These are phyloP conservation scores for Leptodontidium sp. DNA, from an alignment of 2,329 filamentous ascomycete species.

Conservation along the genomic window DNA sequence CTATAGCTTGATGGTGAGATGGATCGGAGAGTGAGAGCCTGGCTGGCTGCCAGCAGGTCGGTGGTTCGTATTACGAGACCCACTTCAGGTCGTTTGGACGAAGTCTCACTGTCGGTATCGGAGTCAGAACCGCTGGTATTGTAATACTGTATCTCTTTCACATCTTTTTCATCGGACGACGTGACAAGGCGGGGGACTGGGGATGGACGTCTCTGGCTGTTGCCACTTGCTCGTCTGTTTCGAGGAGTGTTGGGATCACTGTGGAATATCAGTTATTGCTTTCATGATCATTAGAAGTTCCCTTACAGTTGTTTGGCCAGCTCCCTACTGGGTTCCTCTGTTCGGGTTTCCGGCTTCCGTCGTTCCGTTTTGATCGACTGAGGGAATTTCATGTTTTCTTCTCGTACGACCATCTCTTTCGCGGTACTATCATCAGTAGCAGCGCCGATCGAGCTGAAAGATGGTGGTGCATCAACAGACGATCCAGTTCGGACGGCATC, in stretches of 20 bases:
- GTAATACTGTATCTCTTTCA: constrained; percentile 30
- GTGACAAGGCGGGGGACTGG: constrained; percentile 33
- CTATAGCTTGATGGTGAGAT: constrained; percentile 36
- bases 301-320: background rate
- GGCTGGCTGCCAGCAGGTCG: constrained; percentile 35
- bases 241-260: background rate
- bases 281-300: background rate
- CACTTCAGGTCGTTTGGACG: constrained; percentile 26
- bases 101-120: constrained; percentile 27
- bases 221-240: constrained; percentile 20
- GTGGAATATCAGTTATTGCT: constrained; percentile 13
- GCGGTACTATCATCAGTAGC: constrained; percentile 31
- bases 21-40: constrained; percentile 34
- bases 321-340: background rate
- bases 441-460: constrained; percentile 37
- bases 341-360: constrained; percentile 36
- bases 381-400: constrained; percentile 47
- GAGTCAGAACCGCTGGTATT: constrained; percentile 38
- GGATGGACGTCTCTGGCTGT: constrained; percentile 20
- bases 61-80: constrained; percentile 38
- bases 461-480: constrained; percentile 32
- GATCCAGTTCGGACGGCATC: constrained; percentile 32
- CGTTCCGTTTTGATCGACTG: constrained; percentile 43
- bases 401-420: constrained; percentile 42
- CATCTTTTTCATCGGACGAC: constrained; percentile 31